phyloP scores from a whole-genome alignment of 768 basidiomycete genomes.

The Serendipita vermifera region DNA sequence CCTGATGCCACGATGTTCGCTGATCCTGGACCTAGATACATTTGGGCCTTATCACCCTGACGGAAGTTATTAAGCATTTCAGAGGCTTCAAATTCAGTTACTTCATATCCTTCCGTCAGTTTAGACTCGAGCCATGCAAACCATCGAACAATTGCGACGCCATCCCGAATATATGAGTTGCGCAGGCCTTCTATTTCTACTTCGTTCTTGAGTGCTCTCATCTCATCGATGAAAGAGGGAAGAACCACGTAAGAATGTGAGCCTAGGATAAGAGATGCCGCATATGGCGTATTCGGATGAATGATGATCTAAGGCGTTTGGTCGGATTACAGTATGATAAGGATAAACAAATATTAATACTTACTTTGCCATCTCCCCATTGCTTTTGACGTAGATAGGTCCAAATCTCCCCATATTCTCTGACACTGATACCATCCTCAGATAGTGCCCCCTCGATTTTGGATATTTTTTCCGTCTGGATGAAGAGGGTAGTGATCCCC shows the following conservation, averaged over 20 bases:
- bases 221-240: slow-evolving; percentile 55
- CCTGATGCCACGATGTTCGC: slow-evolving; percentile 84
- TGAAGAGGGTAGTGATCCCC: slow-evolving; percentile 43
- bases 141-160: slow-evolving; percentile 73
- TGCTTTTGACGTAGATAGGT: slow-evolving; percentile 56
- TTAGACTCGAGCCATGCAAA: slow-evolving; percentile 84
- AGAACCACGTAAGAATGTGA: slow-evolving; percentile 65
- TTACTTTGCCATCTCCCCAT: slow-evolving; percentile 68
- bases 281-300: slow-evolving; percentile 61
- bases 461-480: slow-evolving; percentile 54
- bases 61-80: slow-evolving; percentile 70
- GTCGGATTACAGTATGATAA: slow-evolving; percentile 1
- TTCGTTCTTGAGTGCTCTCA: slow-evolving; percentile 82
- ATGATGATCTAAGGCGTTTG: slow-evolving; percentile 42
- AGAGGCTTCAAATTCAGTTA: slow-evolving; percentile 88
- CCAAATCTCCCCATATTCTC: slow-evolving; percentile 70
- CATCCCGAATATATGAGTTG: slow-evolving; percentile 80
- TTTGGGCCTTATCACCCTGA: slow-evolving; percentile 38
- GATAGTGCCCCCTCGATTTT: slow-evolving; percentile 44
- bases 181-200: slow-evolving; percentile 72
- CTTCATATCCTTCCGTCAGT: slow-evolving; percentile 58
- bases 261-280: slow-evolving; percentile 74
- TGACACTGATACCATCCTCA: slow-evolving; percentile 40
- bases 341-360: slow-evolving; percentile 18
- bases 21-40: slow-evolving; percentile 77